A percentile compares a stretch with the other conserved stretches of the same genome.
These are phyloP conservation scores for Phytophthora niederhauseri DNA, from an alignment of 352 stramenopile genomes.

Conservation along the genomic window DNA sequence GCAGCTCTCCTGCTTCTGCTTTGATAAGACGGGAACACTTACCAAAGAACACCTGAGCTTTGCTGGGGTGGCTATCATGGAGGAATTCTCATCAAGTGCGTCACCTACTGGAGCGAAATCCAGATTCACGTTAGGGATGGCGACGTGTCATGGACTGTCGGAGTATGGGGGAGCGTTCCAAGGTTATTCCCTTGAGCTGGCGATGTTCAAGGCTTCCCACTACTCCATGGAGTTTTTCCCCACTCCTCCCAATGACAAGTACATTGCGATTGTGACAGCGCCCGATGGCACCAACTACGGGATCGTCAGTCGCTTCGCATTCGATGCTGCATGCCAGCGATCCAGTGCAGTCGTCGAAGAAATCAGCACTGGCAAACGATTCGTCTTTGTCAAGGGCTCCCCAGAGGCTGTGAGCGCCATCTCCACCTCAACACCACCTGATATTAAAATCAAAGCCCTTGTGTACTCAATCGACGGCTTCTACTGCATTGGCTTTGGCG, in stretches of 20 bases:
- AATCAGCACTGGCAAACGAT: slow-evolving; percentile 35
- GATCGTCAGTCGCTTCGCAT: slow-evolving; percentile 55
- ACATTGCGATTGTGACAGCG: slow-evolving; percentile 32
- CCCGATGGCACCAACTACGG: slow-evolving; percentile 26
- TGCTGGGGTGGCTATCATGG: slow-evolving; percentile 30
- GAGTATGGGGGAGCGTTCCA: slow-evolving; percentile 40
- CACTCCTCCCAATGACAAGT: slow-evolving; percentile 27
- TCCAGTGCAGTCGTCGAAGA: slow-evolving; percentile 56
- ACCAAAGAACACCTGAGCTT: slow-evolving; percentile 47
- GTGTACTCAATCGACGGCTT: slow-evolving; percentile 60
- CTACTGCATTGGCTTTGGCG: slow-evolving; percentile 63
- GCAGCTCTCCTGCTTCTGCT: slow-evolving; percentile 63
- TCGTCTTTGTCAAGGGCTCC: slow-evolving; percentile 62
- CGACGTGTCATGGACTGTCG: slow-evolving; percentile 53
- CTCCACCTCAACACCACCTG: slow-evolving; percentile 39
- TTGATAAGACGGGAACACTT: slow-evolving; percentile 69
- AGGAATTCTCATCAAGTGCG: neutral
- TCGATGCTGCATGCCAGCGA: slow-evolving; percentile 53
- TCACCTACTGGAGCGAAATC: neutral
- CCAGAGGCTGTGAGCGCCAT: slow-evolving; percentile 47
- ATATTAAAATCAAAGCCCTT: slow-evolving; percentile 55
- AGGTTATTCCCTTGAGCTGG: slow-evolving; percentile 55
- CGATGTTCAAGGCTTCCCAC: slow-evolving; percentile 45
- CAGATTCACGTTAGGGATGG: slow-evolving; percentile 42
- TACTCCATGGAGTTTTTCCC: slow-evolving; percentile 4